Percentiles rank a stretch among this genome's conserved stretches.
phyloP scores from a whole-genome alignment of 176 grass and related monocot species.

The Oryza rufipogon region DNA sequence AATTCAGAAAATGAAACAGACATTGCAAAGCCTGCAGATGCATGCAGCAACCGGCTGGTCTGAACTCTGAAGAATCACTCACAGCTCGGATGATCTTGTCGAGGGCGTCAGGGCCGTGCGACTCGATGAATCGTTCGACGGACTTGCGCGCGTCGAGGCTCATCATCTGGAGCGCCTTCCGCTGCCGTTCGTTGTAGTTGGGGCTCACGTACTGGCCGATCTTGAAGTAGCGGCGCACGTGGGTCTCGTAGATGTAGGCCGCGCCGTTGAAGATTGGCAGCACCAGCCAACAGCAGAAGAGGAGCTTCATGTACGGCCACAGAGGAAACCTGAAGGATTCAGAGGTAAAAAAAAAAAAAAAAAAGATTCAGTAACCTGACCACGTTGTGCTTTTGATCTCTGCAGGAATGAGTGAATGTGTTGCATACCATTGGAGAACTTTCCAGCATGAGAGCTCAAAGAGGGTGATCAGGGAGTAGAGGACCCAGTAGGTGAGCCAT shows the following conservation, averaged over 20 bases:
- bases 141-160: slow-evolving; percentile 87
- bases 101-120: slow-evolving; percentile 73
- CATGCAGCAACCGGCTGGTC: neutral
- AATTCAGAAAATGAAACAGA: slow-evolving; percentile 28
- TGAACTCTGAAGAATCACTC: slow-evolving; percentile 4
- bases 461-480: slow-evolving; percentile 91
- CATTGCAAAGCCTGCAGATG: neutral
- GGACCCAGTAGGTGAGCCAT: slow-evolving; percentile 96
- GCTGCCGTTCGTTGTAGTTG: slow-evolving; percentile 69
- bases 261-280: slow-evolving; percentile 95
- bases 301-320: slow-evolving; percentile 91
- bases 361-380: neutral
- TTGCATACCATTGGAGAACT: slow-evolving; percentile 72
- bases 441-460: slow-evolving; percentile 92
- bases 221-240: slow-evolving; percentile 87
- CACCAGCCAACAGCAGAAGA: slow-evolving; percentile 95
- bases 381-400: neutral
- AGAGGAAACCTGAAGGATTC: slow-evolving; percentile 67
- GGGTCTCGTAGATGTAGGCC: slow-evolving; percentile 84
- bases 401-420: neutral
- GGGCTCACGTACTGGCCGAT: slow-evolving; percentile 71
- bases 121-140: slow-evolving; percentile 81
- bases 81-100: slow-evolving; percentile 78
- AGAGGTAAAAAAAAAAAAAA: neutral
- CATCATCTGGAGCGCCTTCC: slow-evolving; percentile 82